Base-by-base conservation (phyloP, 495 filamentous ascomycete genomes). In the Hypomontagnella submonticulosa region DNA sequence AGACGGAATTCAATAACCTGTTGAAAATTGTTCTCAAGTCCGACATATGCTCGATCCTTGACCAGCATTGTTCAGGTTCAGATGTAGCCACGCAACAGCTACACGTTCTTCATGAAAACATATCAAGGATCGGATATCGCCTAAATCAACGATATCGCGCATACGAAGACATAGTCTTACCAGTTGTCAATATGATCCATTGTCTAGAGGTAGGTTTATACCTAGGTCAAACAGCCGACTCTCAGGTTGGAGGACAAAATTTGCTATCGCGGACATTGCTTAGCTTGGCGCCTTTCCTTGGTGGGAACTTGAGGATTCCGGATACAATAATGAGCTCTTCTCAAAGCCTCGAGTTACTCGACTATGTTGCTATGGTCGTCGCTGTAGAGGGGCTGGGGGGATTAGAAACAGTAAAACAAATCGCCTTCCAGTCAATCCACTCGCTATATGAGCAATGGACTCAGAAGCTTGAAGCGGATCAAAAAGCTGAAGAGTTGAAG, bases 101-200 rank as follows among this genome's bases (percentile, higher is more conserved):
- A 37, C 62, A 79, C 12, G 78, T 92, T 9, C 76, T 94, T 16
- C 85, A 88, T 63, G 84, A 83, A 38, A 97, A 97, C 68, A 79
- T 97, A 11, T 79, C 77, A 5, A 86, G 89, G 55, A 82, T 96
- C 8, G 84, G 87, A 36, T 72, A 73, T 16, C 84, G 93, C 37
- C 80, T 99, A 20, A 82, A 79, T 1, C 76, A 83, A 1, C 80
- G 86, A 16, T 93, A 90, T 71, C 83, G 85, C 40, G 86, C 85
- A 32, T 98, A 97, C 66, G 89, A 91, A 54, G 95, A 99, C 74
- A 81, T 98, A 47, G 89, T 89, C 0, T 81, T 82, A 46, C 93
- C 93, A 2, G 79, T 92, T 38, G 81, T 93, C 58, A 91, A 89
- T 43, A 92, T 97, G 66, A 82, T 98, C 7, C 86, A 90, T 53